Base-by-base conservation (phyloP, 495 filamentous ascomycete species). In the Massariosphaeria phaeospora region DNA sequence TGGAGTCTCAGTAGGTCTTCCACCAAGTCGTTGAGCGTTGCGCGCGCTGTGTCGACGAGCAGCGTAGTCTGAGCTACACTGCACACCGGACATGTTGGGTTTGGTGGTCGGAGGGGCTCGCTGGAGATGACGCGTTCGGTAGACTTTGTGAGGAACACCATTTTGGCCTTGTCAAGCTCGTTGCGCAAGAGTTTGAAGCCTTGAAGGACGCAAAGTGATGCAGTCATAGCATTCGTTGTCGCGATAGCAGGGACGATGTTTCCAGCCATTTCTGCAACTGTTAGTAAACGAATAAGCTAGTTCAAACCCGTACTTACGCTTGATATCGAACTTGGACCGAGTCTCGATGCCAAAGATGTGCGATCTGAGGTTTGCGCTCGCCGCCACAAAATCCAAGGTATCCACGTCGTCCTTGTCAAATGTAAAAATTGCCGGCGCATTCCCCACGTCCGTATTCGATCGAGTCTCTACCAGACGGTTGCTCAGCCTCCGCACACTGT, bases 241-340 rank as follows among this genome's bases (percentile, higher is more conserved):
- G 93, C 93, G 67, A 99, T 99, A 2, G 93, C 94, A 0, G 93
- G 93, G 50, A 99, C 97, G 63, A 99, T 99, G 63, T 97, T 97
- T 45, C 93, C 93, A 21, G 93, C 93, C 90, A 97, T 99, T 71
- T 97, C 80, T 84, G 44, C 33, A 45, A 24, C 29, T 20, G 26
- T 49, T 41, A 34, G 41, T 58, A 40, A 56, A 42, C 40, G 47
- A 18, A 21, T 10, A 39, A 6, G 27, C 27, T 1, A 15, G n/a
- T 6, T 20, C 62, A 38, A 15, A 9, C 17, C 13, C 25, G 18
- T 23, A 30, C 74, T 59, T 62, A 81, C 82, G 89, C 68, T 99
- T 99, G 61, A 91, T 91, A 66, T 96, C 89, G 56, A 96, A 99
- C 48, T 95, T 90, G 5, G 90, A 95, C 63, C 86, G 88, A 7